These are phyloP conservation scores for Lycium ferocissimum DNA, from an alignment of 257 asterid genomes.

Conservation along the genomic window DNA sequence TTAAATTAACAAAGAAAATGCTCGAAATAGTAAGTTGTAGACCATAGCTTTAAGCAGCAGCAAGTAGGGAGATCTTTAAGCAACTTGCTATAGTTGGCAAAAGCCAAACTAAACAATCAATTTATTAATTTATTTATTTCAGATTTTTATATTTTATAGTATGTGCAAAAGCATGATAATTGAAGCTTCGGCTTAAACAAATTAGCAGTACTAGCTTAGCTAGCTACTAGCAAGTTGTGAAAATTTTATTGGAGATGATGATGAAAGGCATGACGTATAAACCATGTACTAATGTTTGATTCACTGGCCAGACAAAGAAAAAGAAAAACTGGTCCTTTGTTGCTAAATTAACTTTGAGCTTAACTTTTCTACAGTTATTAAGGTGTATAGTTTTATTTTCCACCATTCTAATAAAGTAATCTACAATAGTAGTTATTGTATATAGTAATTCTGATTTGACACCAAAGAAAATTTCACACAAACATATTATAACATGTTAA, in stretches of 20 bases:
- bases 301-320: background rate
- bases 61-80: background rate
- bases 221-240: constrained; percentile 12
- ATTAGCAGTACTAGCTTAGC: background rate
- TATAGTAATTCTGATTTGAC: background rate
- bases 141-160: background rate
- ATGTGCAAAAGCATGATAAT: constrained; percentile 6
- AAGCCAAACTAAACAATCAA: background rate
- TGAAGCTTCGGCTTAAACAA: constrained; percentile 22
- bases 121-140: background rate
- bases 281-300: constrained; percentile 14
- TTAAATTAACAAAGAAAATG: background rate
- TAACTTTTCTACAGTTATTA: background rate
- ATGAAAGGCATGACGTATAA: constrained; percentile 28
- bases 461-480: too few relatives aligned
- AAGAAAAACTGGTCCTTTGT: background rate
- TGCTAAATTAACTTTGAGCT: background rate
- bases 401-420: background rate
- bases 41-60: background rate
- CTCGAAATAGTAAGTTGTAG: background rate
- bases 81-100: background rate
- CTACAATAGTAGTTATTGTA: background rate
- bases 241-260: constrained; percentile 28
- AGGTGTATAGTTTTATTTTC: background rate
- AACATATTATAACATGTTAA: too few relatives aligned